Base-by-base conservation (phyloP, 805 yeast genomes). In the Yamadazyma sp. region DNA sequence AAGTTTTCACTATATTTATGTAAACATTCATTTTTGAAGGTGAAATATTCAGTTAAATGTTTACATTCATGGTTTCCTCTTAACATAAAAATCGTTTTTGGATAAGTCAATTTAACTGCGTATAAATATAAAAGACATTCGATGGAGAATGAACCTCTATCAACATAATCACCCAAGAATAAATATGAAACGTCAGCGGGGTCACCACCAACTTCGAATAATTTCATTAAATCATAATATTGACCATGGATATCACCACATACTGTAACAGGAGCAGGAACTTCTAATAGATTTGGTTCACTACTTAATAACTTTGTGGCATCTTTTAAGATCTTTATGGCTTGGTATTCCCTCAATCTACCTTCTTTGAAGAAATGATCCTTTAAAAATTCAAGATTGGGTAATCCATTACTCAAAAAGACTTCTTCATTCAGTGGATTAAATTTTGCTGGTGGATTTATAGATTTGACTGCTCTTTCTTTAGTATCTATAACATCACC, bases 221-320 rank as follows among this genome's bases (percentile, higher is more conserved):
- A 65, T 59, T 89, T 88, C 76, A 89, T 70, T 48, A 91, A 69
- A 58, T 91, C 98, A 57, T 91, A 98, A 59, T 91, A 91, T 60
- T 91, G 98, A 4, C 98, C 98, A 61, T 91, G 98, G 50, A 91
- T 93, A 62, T 91, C 98, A 55, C 95, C 97, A 66, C 97, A 88
- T 3, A 91, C 88, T 0, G 96, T 89, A 2, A 91, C 86, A 1
- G 98, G 98, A 0, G 96, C 94, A 3, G 88, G 89, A 2, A 93
- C 83, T 13, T 72, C 71, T 33, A 91, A 64, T 48, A 91, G 55
- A 49, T 85, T 91, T 5, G 96, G 94, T 52, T 91, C 98, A 24
- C 60, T 55, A 10, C 71, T 55, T 38, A 93, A 69, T 6, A 80
- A 56, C 15, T 65, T 67, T 0, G 88, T 79, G 7, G 94, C 94